These are phyloP conservation scores for Phaseolus lunatus DNA, from an alignment of 306 rosid species.

Conservation along the genomic window DNA sequence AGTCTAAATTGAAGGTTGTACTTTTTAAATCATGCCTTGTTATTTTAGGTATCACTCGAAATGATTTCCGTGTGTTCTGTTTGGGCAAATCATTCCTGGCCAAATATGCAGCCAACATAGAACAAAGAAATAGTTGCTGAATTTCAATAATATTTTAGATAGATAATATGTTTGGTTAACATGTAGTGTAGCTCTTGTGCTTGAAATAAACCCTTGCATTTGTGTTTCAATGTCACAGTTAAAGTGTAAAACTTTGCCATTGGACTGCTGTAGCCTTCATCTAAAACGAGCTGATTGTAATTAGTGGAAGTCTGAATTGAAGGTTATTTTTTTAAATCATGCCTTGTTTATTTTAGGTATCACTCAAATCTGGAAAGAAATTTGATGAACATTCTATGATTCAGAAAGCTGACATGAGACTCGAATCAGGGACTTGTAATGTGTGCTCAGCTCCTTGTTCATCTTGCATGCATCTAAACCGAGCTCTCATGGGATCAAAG, in stretches of 20 bases:
- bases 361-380: slow-evolving; percentile 50
- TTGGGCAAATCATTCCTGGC: background rate
- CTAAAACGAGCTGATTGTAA: slow-evolving; percentile 17
- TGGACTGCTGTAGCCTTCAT: background rate
- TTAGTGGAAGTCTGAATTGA: slow-evolving; percentile 10
- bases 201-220: background rate
- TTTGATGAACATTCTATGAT: slow-evolving; percentile 57
- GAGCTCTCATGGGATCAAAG: slow-evolving; percentile 69
- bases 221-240: background rate
- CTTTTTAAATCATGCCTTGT: slow-evolving; percentile 36
- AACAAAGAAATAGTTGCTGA: background rate
- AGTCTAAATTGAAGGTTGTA: slow-evolving; percentile 18
- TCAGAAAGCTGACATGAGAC: slow-evolving; percentile 65
- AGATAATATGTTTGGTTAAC: background rate
- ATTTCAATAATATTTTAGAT: background rate
- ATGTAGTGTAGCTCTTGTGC: slow-evolving; percentile 21
- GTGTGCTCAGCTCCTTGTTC: slow-evolving; percentile 85
- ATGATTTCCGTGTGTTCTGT: background rate
- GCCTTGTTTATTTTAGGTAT: slow-evolving; percentile 56
- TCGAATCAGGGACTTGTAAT: slow-evolving; percentile 83
- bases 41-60: slow-evolving; percentile 56
- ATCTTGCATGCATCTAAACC: slow-evolving; percentile 76
- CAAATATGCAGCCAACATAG: slow-evolving; percentile 8
- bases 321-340: slow-evolving; percentile 30
- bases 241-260: background rate